Evolutionary conservation across 2,329 filamentous ascomycete genomes (phyloP).

Genomic region (Aspergillus nomiae): DNA sequence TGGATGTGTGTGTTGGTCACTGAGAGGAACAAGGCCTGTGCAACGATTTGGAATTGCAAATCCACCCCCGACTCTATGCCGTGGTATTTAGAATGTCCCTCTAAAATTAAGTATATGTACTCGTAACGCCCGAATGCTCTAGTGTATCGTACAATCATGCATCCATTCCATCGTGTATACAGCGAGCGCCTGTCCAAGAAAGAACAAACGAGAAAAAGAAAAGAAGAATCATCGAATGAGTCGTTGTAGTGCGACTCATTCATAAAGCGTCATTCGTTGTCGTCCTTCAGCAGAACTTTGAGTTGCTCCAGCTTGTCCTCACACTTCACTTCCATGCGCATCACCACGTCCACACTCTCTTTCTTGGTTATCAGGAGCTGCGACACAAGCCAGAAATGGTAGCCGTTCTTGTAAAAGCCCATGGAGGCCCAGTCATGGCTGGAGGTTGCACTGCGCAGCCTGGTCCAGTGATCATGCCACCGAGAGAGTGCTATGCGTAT

Average conservation of each 20-base stretch:
- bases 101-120: background rate
- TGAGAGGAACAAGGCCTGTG: background rate
- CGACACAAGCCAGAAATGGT: slow-evolving; percentile 47
- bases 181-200: background rate
- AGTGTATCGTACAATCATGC: slow-evolving; percentile 1
- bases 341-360: slow-evolving; percentile 46
- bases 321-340: slow-evolving; percentile 48
- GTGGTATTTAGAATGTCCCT: background rate
- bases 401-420: slow-evolving; percentile 46
- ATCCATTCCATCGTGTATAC: slow-evolving; percentile 12
- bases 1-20: background rate
- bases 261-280: slow-evolving; percentile 28
- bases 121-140: background rate
- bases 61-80: background rate
- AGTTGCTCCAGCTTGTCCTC: slow-evolving; percentile 46
- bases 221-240: background rate
- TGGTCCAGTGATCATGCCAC: slow-evolving; percentile 43
- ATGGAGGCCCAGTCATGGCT: slow-evolving; percentile 41
- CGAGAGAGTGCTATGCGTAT: slow-evolving; percentile 39
- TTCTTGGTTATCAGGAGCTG: slow-evolving; percentile 45
- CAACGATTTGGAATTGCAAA: background rate
- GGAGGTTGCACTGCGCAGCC: slow-evolving; percentile 33
- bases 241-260: background rate
- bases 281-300: slow-evolving; percentile 42
- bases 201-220: slow-evolving; percentile 5